A percentile compares a stretch with the other conserved stretches of the same genome.
Conservation (phyloP, 1,284 basidiomycete species). For the Mycosarcoma maydis region DNA sequence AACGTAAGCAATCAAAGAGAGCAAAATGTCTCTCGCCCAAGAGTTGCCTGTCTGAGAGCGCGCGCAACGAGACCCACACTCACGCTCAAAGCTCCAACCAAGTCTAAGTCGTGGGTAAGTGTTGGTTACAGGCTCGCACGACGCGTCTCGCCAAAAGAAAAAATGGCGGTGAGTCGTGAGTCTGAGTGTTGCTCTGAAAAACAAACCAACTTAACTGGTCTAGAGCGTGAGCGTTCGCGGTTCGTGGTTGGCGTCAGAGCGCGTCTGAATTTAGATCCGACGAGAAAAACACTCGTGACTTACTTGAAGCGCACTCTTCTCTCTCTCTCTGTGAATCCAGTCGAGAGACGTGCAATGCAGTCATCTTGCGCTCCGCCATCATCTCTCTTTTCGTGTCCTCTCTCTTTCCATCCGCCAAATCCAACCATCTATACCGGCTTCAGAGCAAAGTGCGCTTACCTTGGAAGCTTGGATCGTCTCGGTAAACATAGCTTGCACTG, state of each 20-base stretch:
- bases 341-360: neutral
- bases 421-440: neutral
- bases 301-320: slow-evolving; percentile 5
- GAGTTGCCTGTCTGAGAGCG: neutral
- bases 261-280: slow-evolving; percentile 4
- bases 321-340: neutral
- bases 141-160: slow-evolving; percentile 29
- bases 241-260: too few relatives aligned
- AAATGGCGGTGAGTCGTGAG: too few relatives aligned
- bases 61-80: neutral
- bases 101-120: too few relatives aligned
- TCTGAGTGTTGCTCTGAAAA: slow-evolving; percentile 8
- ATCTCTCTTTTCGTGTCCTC: neutral
- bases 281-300: slow-evolving; percentile 9
- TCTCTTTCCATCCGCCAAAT: neutral
- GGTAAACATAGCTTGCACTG: too few relatives aligned
- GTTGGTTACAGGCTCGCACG: slow-evolving; percentile 17
- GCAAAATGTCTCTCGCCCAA: too few relatives aligned
- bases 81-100: too few relatives aligned
- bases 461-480: too few relatives aligned
- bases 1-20: too few relatives aligned
- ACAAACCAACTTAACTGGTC: slow-evolving; percentile 21
- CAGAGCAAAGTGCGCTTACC: too few relatives aligned
- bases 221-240: too few relatives aligned
- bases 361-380: slow-evolving; percentile 1